Evolutionary conservation across 176 grass and related monocot species (phyloP), one percentile per base, ranked within the genome.

Genomic region (Areca catechu): DNA sequence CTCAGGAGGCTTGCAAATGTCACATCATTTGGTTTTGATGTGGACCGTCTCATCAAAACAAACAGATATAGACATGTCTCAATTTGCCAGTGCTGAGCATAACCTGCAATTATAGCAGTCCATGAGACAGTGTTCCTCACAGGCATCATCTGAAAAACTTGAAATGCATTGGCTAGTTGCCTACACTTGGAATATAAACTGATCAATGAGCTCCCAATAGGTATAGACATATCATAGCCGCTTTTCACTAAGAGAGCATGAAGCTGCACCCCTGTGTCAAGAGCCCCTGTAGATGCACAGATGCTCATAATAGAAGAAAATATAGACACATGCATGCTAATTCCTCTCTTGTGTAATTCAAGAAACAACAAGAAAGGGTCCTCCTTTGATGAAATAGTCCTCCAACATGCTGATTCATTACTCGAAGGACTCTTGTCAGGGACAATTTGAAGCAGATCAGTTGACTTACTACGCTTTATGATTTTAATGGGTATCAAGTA

Each of bases 101-200:
- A 89, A 29, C 80, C 74, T 71, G 85, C 79, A 80, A 89, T 78
- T 9, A 89, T 56, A 60, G 80, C 61, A 64, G 86, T 84, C 77
- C 81, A 84, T 10, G 74, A 74, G 20, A 89, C 77, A 5, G 74
- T 83, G 58, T 75, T 89, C 70, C 62, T 84, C 14, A 21, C 4
- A 58, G 70, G 59, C 77, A 81, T 84, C 49, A 53, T 51, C 27
- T 75, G 65, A 57, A 84, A 84, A 84, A 72, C 54, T 51, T 3
- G 51, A 60, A 19, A 56, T 52, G 81, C 77, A 83, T 49, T 68
- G 55, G 55, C 61, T 51, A 84, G 63, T 22, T 37, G 57, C 14
- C 66, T 28, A 4, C 62, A 58, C 49, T 68, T 84, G 48, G 81
- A 73, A 75, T 84, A 84, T 51, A 84, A 84, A 51, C 66, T 84